phyloP scores from a whole-genome alignment of 2,329 filamentous ascomycete species.

The Lachnellula cervina region DNA sequence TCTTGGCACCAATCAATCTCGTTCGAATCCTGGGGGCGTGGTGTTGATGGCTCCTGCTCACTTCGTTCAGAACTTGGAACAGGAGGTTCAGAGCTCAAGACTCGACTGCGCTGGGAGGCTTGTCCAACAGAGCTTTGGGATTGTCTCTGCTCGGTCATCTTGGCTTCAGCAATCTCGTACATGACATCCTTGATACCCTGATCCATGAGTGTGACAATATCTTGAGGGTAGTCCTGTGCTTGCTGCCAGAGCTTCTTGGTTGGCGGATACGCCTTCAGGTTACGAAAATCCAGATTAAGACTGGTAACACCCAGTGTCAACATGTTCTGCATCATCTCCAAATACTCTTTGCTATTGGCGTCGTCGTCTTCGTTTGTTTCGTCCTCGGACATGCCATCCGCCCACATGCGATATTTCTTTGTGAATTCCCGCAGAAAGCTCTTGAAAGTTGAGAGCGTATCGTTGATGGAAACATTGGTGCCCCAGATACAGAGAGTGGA shows the following conservation, averaged over 20 bases:
- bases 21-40: slow-evolving; percentile 40
- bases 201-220: slow-evolving; percentile 96
- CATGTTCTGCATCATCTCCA: slow-evolving; percentile 85
- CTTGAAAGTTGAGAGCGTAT: slow-evolving; percentile 82
- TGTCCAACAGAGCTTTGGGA: slow-evolving; percentile 52
- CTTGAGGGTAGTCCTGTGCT: slow-evolving; percentile 86
- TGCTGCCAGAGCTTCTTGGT: slow-evolving; percentile 96
- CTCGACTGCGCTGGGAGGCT: slow-evolving; percentile 41
- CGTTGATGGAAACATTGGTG: slow-evolving; percentile 90
- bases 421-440: slow-evolving; percentile 91
- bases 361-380: slow-evolving; percentile 66
- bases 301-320: slow-evolving; percentile 76
- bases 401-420: slow-evolving; percentile 88
- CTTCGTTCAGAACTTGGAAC: slow-evolving; percentile 74
- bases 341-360: slow-evolving; percentile 76
- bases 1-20: slow-evolving; percentile 65
- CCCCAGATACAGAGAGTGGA: slow-evolving; percentile 90
- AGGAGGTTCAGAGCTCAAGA: slow-evolving; percentile 67
- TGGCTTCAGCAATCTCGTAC: slow-evolving; percentile 78
- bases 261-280: slow-evolving; percentile 87
- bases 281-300: slow-evolving; percentile 82
- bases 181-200: slow-evolving; percentile 89
- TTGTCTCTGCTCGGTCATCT: slow-evolving; percentile 64
- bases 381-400: slow-evolving; percentile 74
- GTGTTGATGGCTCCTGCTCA: slow-evolving; percentile 42